These are phyloP conservation scores for Talaromyces pinophilus DNA, from an alignment of 2,329 filamentous ascomycete species.

Conservation along the genomic window DNA sequence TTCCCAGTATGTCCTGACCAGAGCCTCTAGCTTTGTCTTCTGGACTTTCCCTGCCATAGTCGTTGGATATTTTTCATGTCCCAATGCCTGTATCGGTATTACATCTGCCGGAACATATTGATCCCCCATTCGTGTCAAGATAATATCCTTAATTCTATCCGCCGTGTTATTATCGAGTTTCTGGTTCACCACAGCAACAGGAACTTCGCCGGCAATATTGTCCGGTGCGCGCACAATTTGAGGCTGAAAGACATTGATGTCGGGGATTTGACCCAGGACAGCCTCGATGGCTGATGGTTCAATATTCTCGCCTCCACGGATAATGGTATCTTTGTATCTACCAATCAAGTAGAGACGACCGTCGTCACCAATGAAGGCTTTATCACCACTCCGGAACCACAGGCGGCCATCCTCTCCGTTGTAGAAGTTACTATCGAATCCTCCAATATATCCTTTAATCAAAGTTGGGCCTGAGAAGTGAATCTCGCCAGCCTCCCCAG, in stretches of 20 bases:
- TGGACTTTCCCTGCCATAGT: conserved; percentile 3
- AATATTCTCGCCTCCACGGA: conserved; percentile 71
- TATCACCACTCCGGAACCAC: conserved; percentile 68
- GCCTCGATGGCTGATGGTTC: conserved; percentile 74
- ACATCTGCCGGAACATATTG: neutral
- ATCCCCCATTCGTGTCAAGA: neutral
- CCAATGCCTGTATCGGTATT: conserved; percentile 1
- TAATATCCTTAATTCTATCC: neutral
- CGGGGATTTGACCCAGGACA: conserved; percentile 7
- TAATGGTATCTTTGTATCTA: conserved; percentile 78
- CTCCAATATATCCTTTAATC: conserved; percentile 38
- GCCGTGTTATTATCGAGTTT: neutral
- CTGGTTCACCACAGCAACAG: conserved; percentile 12
- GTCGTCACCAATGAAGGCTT: conserved; percentile 54
- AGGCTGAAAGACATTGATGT: conserved; percentile 1
- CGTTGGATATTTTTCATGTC: neutral
- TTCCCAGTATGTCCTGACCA: conserved; percentile 1
- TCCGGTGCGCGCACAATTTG: conserved; percentile 4
- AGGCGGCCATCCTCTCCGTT: conserved; percentile 60
- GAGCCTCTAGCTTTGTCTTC: conserved; percentile 1
- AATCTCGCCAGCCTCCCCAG: neutral
- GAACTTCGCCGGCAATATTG: conserved; percentile 12
- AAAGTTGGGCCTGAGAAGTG: conserved; percentile 6
- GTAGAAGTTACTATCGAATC: conserved; percentile 62
- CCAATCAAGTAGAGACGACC: conserved; percentile 74